Conservation (phyloP, 495 filamentous ascomycete genomes). For the Penicillium maclennaniae region DNA sequence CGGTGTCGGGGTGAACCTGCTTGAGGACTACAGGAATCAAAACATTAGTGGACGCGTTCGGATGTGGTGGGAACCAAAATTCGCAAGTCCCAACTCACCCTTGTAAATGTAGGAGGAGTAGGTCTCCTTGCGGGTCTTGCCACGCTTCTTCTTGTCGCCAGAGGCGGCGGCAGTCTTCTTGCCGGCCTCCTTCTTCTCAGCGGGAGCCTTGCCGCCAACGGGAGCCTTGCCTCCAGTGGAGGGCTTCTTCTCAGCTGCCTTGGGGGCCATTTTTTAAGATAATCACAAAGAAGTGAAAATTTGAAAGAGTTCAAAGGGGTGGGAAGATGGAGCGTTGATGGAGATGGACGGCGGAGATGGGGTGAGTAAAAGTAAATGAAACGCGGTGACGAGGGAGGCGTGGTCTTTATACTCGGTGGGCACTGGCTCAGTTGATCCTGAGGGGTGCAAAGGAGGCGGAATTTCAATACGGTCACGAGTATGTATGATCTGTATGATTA, state of each 20-base stretch:
- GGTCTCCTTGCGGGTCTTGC: constrained; percentile 99
- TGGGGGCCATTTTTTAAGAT: constrained; percentile 80
- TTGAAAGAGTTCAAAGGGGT: constrained; percentile 16
- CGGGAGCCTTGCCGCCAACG: constrained; percentile 74
- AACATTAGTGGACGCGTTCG: constrained; percentile 31
- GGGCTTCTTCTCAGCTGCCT: constrained; percentile 95
- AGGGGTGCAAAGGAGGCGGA: constrained; percentile 40
- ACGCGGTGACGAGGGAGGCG: constrained; percentile 45
- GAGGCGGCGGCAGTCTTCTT: constrained; percentile 93
- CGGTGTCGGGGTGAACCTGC: constrained; percentile 99
- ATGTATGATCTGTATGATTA: constrained; percentile 53
- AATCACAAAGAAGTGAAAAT: constrained; percentile 28
- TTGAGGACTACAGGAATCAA: constrained; percentile 72
- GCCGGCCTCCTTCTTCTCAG: constrained; percentile 99
- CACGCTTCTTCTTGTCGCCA: constrained; percentile 99
- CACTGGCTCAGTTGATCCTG: constrained; percentile 44
- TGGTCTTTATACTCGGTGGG: constrained; percentile 51
- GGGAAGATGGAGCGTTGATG: constrained; percentile 28
- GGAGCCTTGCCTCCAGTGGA: constrained; percentile 95
- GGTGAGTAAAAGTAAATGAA: constrained; percentile 35
- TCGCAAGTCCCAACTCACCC: constrained; percentile 55
- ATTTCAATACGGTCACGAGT: constrained; percentile 46
- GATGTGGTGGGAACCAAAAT: neutral
- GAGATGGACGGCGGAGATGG: constrained; percentile 27
- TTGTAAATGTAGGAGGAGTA: constrained; percentile 99